Evolutionary conservation across 1,284 basidiomycete genomes (phyloP), one percentile per base, ranked within the genome.

Genomic region (Caloboletus firmus): DNA sequence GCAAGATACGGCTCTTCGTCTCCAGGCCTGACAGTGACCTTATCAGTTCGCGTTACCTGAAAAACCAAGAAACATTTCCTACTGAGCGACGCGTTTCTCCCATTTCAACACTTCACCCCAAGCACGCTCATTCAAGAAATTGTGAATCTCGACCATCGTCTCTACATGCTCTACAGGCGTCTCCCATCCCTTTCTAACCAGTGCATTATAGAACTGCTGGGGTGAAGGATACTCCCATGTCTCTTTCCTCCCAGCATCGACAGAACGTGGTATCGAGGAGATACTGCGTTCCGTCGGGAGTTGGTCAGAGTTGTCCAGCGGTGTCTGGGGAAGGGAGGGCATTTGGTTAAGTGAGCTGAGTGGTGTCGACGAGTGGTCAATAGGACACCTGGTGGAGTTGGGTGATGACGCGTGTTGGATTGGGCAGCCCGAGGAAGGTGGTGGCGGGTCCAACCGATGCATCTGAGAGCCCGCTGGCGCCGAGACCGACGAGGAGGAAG

Each of bases 191-290:
- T 99, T 99, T 60, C 95, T 79, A 15, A 93, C 92, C 8, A 99
- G 81, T 0, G 97, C 97, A 70, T 98, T 98, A 74, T 99, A 96
- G 71, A 99, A 99, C 71, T 99, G 96, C 74, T 99, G 95, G 3
- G 96, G 94, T 6, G 92, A 95, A 1, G 97, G 97, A 73, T 99
- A 99, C 67, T 98, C 95, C 97, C 97, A 99, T 1, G 57, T 57
- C 20, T 53, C 53, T 20, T 50, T 65, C 13, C 24, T 54, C 24
- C 45, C 58, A 5, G 50, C 7, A 58, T 72, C 51, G 67, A 70
- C 65, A 48, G 90, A 82, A 36, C 95, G 85, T 2, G 94, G 94
- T 65, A 99, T 99, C 9, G 91, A 87, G 0, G 93, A 96, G 40
- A 81, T 77, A 10, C 82, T 85, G 55, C 95, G 84, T 35, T 87